Conservation (phyloP, 805 yeast species). For the Scheffersomyces lignosus region DNA sequence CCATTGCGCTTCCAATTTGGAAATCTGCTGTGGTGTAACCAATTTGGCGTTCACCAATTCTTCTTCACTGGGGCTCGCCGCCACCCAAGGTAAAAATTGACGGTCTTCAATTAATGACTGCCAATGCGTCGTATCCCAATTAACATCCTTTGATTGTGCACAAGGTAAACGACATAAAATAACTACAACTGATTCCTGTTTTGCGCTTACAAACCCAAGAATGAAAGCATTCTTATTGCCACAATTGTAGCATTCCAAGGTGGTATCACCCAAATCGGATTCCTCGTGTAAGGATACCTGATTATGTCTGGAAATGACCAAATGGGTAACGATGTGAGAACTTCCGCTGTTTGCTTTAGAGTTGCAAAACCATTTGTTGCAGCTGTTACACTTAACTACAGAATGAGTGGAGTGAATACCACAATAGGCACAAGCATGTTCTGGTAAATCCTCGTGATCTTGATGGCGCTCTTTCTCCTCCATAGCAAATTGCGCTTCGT, state of each 20-base stretch:
- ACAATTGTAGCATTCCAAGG: conserved; percentile 87
- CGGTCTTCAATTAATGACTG: conserved; percentile 80
- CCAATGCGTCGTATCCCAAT: conserved; percentile 91
- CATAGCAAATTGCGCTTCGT: background rate
- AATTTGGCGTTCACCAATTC: conserved; percentile 54
- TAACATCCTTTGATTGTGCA: conserved; percentile 68
- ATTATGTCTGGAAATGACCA: conserved; percentile 78
- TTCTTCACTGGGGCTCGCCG: conserved; percentile 65
- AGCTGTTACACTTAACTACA: conserved; percentile 73
- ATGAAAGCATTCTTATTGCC: conserved; percentile 78
- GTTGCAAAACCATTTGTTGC: conserved; percentile 90
- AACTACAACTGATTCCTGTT: conserved; percentile 82
- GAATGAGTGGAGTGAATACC: conserved; percentile 64
- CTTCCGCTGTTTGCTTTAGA: conserved; percentile 56
- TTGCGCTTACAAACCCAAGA: conserved; percentile 85
- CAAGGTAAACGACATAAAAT: conserved; percentile 87
- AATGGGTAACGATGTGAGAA: conserved; percentile 83
- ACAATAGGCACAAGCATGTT: conserved; percentile 62
- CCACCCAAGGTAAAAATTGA: conserved; percentile 79
- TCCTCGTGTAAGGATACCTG: conserved; percentile 73
- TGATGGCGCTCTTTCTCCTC: background rate
- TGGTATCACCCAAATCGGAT: conserved; percentile 83
- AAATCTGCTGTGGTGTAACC: conserved; percentile 64
- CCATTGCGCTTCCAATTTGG: conserved; percentile 81
- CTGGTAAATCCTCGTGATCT: conserved; percentile 13